Evolutionary conservation across 2,329 filamentous ascomycete species (phyloP).

Genomic region (Cercospora canescens): DNA sequence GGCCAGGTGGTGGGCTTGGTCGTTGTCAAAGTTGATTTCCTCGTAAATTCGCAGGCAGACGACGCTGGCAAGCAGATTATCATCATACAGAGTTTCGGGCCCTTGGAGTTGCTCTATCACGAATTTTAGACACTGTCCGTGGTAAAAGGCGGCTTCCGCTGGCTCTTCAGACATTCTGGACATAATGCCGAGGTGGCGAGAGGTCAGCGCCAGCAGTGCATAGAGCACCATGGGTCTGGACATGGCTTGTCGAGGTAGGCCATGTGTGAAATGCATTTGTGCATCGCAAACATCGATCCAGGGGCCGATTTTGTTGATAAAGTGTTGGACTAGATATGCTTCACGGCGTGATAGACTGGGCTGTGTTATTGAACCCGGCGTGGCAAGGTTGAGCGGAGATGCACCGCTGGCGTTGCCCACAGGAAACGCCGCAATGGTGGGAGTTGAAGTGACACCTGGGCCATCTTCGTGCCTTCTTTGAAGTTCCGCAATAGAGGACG

Average conservation of each 20-base stretch:
- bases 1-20: constrained; percentile 41
- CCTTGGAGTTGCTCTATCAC: constrained; percentile 37
- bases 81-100: constrained; percentile 28
- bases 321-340: constrained; percentile 29
- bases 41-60: constrained; percentile 40
- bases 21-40: constrained; percentile 34
- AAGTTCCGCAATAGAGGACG: constrained; percentile 24
- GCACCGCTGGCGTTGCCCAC: constrained; percentile 10
- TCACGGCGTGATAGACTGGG: constrained; percentile 21
- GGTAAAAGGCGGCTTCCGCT: constrained; percentile 37
- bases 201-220: constrained; percentile 38
- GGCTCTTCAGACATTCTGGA: constrained; percentile 22
- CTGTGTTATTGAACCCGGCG: constrained; percentile 1
- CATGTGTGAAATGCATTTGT: constrained; percentile 35
- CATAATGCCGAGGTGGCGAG: constrained; percentile 36
- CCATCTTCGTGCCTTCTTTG: constrained; percentile 20
- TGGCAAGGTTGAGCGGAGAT: constrained; percentile 7
- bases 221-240: constrained; percentile 36
- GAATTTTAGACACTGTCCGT: constrained; percentile 37
- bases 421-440: constrained; percentile 8
- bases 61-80: constrained; percentile 37
- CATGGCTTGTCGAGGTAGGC: constrained; percentile 35
- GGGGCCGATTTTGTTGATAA: constrained; percentile 37
- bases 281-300: constrained; percentile 40
- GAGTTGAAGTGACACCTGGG: neutral